Evolutionary conservation across 768 basidiomycete species (phyloP).

Genomic region (Phlebiopsis gigantea): DNA sequence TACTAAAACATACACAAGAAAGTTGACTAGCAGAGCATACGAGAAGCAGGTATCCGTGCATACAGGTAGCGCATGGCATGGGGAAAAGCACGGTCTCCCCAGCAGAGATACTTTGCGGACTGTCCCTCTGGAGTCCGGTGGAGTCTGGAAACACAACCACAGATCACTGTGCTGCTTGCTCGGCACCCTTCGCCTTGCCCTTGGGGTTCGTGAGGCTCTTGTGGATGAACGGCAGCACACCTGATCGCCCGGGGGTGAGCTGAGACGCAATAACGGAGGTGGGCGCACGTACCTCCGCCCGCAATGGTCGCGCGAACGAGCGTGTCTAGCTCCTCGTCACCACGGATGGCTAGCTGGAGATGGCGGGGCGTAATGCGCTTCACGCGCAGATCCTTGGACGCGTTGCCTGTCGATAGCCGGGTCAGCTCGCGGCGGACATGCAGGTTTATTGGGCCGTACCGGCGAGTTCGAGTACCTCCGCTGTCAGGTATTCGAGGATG

Average conservation of each 20-base stretch:
- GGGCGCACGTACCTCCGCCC: constrained; percentile 42
- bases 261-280: neutral
- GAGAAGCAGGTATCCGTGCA: neutral
- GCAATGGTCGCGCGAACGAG: constrained; percentile 94
- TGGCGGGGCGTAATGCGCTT: constrained; percentile 97
- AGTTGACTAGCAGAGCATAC: neutral
- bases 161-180: neutral
- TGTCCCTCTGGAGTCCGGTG: constrained; percentile 11
- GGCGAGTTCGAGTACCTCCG: constrained; percentile 93
- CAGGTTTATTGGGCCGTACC: constrained; percentile 42
- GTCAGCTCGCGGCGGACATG: neutral
- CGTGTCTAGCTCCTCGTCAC: constrained; percentile 95
- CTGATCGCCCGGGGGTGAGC: constrained; percentile 21
- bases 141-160: neutral
- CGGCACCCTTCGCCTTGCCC: constrained; percentile 34
- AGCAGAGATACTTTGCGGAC: neutral
- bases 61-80: neutral
- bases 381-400: constrained; percentile 94
- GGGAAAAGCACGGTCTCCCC: neutral
- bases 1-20: neutral
- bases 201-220: constrained; percentile 60
- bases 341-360: constrained; percentile 92
- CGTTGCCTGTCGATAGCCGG: constrained; percentile 60
- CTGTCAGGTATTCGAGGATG: constrained; percentile 93
- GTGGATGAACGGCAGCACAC: constrained; percentile 86